Conservation (phyloP, 2,329 filamentous ascomycete species). For the Acephala macrosclerotiorum region DNA sequence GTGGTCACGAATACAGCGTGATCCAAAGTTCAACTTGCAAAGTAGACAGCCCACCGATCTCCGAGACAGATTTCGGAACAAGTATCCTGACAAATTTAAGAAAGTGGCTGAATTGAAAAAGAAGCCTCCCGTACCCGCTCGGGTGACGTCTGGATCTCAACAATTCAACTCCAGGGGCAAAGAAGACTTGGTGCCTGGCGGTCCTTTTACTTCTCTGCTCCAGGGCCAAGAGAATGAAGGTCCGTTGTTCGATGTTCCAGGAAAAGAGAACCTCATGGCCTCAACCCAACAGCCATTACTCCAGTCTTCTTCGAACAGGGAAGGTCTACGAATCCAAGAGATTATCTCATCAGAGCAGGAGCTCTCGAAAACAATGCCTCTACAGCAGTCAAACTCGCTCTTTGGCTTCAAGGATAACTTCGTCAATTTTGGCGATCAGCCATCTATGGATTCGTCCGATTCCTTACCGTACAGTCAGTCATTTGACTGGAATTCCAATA, state of each 20-base stretch:
- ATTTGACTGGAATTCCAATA: slow-evolving; percentile 55
- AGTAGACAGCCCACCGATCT: slow-evolving; percentile 68
- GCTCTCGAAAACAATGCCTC: slow-evolving; percentile 21
- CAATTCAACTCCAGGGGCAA: not conserved
- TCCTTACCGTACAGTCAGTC: slow-evolving; percentile 45
- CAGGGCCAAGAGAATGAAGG: slow-evolving; percentile 1
- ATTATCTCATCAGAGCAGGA: slow-evolving; percentile 38
- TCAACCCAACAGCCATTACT: slow-evolving; percentile 10
- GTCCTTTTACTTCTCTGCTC: not conserved
- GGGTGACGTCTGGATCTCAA: not conserved
- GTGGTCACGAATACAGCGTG: slow-evolving; percentile 71
- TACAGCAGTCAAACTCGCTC: slow-evolving; percentile 19
- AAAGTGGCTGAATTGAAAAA: slow-evolving; percentile 25
- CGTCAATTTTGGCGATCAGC: slow-evolving; percentile 33
- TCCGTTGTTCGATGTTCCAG: not conserved
- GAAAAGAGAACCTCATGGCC: slow-evolving; percentile 1
- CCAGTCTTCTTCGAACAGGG: slow-evolving; percentile 32
- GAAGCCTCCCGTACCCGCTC: not conserved
- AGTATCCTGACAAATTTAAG: slow-evolving; percentile 63
- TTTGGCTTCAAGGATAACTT: slow-evolving; percentile 25
- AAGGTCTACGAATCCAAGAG: slow-evolving; percentile 40
- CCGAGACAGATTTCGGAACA: slow-evolving; percentile 69
- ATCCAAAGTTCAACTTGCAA: slow-evolving; percentile 63
- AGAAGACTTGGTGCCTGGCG: not conserved
- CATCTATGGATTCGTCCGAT: slow-evolving; percentile 42